Conservation (phyloP, 2,329 filamentous ascomycete species). For the Didymella exigua region DNA sequence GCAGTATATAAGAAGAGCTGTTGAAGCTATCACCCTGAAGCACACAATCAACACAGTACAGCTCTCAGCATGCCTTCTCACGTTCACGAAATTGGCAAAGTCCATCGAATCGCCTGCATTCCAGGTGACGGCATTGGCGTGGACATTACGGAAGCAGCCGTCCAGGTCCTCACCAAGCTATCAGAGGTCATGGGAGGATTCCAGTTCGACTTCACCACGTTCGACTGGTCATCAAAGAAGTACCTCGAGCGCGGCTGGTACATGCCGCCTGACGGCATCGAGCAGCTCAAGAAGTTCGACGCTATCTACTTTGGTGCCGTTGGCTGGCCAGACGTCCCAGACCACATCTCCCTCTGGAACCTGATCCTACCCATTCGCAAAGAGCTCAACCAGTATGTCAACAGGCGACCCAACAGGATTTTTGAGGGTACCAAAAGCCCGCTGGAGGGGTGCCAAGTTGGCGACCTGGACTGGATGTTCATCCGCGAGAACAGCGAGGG, state of each 20-base stretch:
- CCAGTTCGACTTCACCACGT: conserved; percentile 57
- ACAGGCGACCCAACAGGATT: conserved; percentile 62
- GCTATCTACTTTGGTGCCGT: conserved; percentile 66
- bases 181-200: conserved; percentile 53
- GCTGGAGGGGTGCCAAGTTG: conserved; percentile 44
- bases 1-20: conserved; percentile 9
- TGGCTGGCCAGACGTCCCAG: conserved; percentile 66
- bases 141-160: conserved; percentile 38
- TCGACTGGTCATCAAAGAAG: conserved; percentile 57
- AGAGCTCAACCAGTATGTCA: conserved; percentile 71
- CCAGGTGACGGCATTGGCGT: conserved; percentile 44
- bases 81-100: conserved; percentile 24
- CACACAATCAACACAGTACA: neutral
- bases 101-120: conserved; percentile 46
- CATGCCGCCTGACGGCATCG: conserved; percentile 58
- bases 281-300: conserved; percentile 58
- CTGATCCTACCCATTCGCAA: conserved; percentile 71
- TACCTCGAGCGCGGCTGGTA: conserved; percentile 61
- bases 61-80: conserved; percentile 31
- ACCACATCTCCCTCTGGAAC: conserved; percentile 71
- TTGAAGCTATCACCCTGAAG: neutral
- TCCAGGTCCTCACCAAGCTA: conserved; percentile 49
- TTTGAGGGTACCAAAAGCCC: conserved; percentile 51
- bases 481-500: conserved; percentile 57
- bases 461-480: conserved; percentile 56